These are phyloP conservation scores for Xerocomus minutiporus DNA, from an alignment of 1,284 basidiomycete genomes.

Conservation along the genomic window DNA sequence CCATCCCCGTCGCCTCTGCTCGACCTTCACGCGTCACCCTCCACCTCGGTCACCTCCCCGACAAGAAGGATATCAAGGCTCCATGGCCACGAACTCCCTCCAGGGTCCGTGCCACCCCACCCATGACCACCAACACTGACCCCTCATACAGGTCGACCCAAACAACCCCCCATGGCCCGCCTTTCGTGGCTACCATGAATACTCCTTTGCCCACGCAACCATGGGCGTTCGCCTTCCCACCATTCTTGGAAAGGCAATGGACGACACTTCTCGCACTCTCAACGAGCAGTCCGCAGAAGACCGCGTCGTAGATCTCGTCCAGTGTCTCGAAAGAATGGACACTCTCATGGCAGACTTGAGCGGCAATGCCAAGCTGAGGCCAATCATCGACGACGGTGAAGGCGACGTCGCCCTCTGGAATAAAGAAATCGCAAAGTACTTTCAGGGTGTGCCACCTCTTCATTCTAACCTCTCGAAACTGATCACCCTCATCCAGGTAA, in stretches of 20 bases:
- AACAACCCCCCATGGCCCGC: conserved; percentile 98
- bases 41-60: conserved; percentile 66
- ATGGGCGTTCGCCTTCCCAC: conserved; percentile 95
- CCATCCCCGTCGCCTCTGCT: conserved; percentile 20
- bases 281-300: conserved; percentile 88
- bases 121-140: neutral
- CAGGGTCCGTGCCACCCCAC: conserved; percentile 39
- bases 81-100: conserved; percentile 71
- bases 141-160: conserved; percentile 60
- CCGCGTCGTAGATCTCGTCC: conserved; percentile 77
- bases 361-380: conserved; percentile 74
- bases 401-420: conserved; percentile 97
- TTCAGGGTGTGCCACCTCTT: conserved; percentile 59
- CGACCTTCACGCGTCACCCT: conserved; percentile 59
- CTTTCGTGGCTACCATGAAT: conserved; percentile 92
- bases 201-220: conserved; percentile 90
- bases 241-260: conserved; percentile 94
- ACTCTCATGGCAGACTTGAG: conserved; percentile 79
- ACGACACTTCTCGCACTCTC: conserved; percentile 86
- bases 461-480: neutral
- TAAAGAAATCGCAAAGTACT: conserved; percentile 91
- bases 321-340: conserved; percentile 86
- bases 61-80: conserved; percentile 63
- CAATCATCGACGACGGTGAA: conserved; percentile 89
- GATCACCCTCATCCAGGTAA: conserved; percentile 50